Percentiles rank a stretch among this genome's conserved stretches.
These are phyloP conservation scores for Colletotrichum sp. DNA, from an alignment of 2,329 filamentous ascomycete genomes.

Conservation along the genomic window DNA sequence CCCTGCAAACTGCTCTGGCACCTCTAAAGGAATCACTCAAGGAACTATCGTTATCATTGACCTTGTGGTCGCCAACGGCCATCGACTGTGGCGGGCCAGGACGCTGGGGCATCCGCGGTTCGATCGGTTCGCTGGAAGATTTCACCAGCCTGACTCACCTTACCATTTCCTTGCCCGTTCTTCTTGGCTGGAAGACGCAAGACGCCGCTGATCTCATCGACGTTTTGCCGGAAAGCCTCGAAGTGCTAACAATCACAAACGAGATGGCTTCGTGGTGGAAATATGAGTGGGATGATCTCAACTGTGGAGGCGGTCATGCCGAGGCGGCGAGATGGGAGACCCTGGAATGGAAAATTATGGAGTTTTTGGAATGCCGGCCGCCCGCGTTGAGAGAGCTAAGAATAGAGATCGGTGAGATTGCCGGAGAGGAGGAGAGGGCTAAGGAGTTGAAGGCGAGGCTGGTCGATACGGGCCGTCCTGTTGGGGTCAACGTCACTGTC, in stretches of 20 bases:
- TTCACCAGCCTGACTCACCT: background rate
- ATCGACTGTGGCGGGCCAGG: background rate
- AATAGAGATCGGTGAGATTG: background rate
- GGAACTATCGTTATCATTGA: background rate
- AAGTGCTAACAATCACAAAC: background rate
- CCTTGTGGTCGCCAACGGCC: background rate
- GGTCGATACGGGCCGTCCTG: background rate
- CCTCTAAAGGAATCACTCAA: background rate
- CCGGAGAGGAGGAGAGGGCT: background rate
- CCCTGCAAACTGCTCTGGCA: background rate
- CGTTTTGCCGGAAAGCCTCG: background rate
- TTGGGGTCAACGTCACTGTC: rapidly evolving
- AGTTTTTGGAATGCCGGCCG: background rate
- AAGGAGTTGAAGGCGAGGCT: background rate
- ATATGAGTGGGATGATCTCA: background rate
- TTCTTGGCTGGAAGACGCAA: background rate
- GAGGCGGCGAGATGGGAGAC: background rate
- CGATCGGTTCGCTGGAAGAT: background rate
- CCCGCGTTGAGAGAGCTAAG: background rate
- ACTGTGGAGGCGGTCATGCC: background rate
- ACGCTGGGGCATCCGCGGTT: background rate
- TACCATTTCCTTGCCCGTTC: background rate
- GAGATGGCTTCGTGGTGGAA: slow-evolving; percentile 1
- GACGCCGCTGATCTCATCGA: background rate
- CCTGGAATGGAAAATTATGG: background rate